Percentiles rank a stretch among this genome's conserved stretches.
Conservation (phyloP, 2,329 filamentous ascomycete genomes). For the Phialophora chinensis region DNA sequence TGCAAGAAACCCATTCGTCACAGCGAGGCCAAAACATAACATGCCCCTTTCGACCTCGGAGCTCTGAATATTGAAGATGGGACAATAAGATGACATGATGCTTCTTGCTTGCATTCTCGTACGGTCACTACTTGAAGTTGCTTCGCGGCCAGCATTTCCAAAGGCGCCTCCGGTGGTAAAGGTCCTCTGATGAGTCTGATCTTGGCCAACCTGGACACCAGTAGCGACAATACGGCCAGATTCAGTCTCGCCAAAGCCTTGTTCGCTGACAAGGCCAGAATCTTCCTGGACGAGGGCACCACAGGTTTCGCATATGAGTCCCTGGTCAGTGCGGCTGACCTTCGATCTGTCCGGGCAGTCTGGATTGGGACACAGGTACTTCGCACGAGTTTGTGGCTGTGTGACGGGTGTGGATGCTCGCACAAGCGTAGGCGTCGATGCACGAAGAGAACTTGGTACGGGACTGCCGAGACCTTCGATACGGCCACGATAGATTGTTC, state of each 20-base stretch:
- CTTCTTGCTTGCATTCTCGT: slow-evolving; percentile 43
- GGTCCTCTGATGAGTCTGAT: slow-evolving; percentile 75
- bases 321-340: slow-evolving; percentile 54
- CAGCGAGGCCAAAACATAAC: slow-evolving; percentile 77
- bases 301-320: slow-evolving; percentile 76
- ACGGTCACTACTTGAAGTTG: slow-evolving; percentile 45
- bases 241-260: slow-evolving; percentile 86
- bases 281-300: slow-evolving; percentile 79
- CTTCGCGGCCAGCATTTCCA: slow-evolving; percentile 42
- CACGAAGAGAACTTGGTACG: slow-evolving; percentile 28
- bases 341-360: slow-evolving; percentile 38
- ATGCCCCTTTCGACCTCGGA: slow-evolving; percentile 61
- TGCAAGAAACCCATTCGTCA: slow-evolving; percentile 78
- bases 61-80: slow-evolving; percentile 65
- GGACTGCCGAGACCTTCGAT: slow-evolving; percentile 34
- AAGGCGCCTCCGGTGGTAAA: slow-evolving; percentile 55
- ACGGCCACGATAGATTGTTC: slow-evolving; percentile 27
- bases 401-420: slow-evolving; percentile 29
- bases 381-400: slow-evolving; percentile 44
- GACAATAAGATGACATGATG: slow-evolving; percentile 67
- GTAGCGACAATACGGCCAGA: slow-evolving; percentile 88
- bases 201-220: slow-evolving; percentile 83
- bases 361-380: slow-evolving; percentile 53
- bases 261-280: slow-evolving; percentile 89
- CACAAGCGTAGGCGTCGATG: slow-evolving; percentile 25